Evolutionary conservation across 2,329 filamentous ascomycete genomes (phyloP).

Genomic region (Drechslerella dactyloides): DNA sequence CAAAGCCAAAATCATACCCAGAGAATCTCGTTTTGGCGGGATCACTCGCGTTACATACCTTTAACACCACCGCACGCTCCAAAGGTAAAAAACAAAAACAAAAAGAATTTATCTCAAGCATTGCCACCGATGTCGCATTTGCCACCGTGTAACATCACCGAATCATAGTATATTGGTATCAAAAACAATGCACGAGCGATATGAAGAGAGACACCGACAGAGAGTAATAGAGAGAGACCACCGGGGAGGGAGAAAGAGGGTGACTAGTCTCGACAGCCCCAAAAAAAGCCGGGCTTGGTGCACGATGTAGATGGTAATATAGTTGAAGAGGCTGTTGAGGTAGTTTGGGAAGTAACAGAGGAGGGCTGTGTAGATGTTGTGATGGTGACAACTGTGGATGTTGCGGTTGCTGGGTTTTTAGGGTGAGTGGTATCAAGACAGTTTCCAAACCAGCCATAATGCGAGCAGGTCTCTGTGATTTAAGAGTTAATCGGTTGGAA

Average conservation of each 20-base stretch:
- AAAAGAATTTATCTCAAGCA: too few relatives aligned
- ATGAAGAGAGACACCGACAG: too few relatives aligned
- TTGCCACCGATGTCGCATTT: too few relatives aligned
- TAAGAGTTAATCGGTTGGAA: neutral
- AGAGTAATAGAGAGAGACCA: too few relatives aligned
- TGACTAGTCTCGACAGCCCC: constrained; percentile 45
- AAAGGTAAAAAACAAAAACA: too few relatives aligned
- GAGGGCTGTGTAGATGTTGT: constrained; percentile 53
- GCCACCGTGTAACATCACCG: too few relatives aligned
- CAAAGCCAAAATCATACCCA: too few relatives aligned
- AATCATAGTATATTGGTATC: neutral
- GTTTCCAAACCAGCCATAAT: constrained; percentile 55
- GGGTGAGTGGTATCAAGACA: constrained; percentile 52
- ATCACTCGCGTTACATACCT: too few relatives aligned
- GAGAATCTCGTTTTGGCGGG: too few relatives aligned
- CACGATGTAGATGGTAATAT: constrained; percentile 20
- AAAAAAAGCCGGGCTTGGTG: constrained; percentile 44
- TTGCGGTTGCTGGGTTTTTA: constrained; percentile 24
- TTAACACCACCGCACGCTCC: too few relatives aligned
- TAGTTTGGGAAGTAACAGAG: constrained; percentile 50
- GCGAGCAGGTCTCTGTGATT: constrained; percentile 48
- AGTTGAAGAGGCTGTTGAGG: constrained; percentile 52
- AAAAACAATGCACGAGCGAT: too few relatives aligned
- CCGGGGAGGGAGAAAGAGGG: too few relatives aligned
- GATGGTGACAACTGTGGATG: constrained; percentile 54